phyloP scores from a whole-genome alignment of 2,329 filamentous ascomycete genomes.

The Penicillium rolfsii region DNA sequence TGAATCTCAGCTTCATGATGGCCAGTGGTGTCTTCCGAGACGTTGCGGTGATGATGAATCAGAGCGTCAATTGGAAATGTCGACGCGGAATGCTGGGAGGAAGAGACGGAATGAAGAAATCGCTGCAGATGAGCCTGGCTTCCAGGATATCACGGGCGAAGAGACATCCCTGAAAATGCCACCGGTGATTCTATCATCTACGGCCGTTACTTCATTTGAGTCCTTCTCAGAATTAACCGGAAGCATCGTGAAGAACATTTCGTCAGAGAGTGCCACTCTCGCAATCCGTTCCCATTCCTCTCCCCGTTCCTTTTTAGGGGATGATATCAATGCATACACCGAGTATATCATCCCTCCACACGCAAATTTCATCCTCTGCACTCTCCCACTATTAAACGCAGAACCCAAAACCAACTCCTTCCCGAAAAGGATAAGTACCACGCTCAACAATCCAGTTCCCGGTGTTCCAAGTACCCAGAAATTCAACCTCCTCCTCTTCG shows the following conservation, averaged over 20 bases:
- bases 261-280: conserved; percentile 18
- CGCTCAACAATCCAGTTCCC: conserved; percentile 28
- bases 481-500: conserved; percentile 64
- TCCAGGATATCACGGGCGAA: too few species aligned
- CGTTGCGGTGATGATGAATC: conserved; percentile 10
- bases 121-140: too few species aligned
- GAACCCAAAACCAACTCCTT: not conserved
- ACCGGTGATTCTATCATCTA: conserved; percentile 41
- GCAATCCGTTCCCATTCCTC: conserved; percentile 20
- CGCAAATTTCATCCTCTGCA: conserved; percentile 52
- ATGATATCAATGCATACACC: not conserved
- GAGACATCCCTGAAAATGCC: conserved; percentile 16
- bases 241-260: conserved; percentile 38
- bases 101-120: not conserved
- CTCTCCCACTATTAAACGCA: conserved; percentile 34
- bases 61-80: not conserved
- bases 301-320: not conserved
- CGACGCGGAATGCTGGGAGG: not conserved
- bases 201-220: conserved; percentile 35
- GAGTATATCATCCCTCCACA: conserved; percentile 51
- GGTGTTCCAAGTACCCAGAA: conserved; percentile 34
- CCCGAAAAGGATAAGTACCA: too few species aligned
- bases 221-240: conserved; percentile 29
- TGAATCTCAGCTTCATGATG: conserved; percentile 12
- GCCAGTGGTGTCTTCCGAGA: conserved; percentile 42